Conservation (phyloP, 2,329 filamentous ascomycete species). For the Didymella keratinophila region DNA sequence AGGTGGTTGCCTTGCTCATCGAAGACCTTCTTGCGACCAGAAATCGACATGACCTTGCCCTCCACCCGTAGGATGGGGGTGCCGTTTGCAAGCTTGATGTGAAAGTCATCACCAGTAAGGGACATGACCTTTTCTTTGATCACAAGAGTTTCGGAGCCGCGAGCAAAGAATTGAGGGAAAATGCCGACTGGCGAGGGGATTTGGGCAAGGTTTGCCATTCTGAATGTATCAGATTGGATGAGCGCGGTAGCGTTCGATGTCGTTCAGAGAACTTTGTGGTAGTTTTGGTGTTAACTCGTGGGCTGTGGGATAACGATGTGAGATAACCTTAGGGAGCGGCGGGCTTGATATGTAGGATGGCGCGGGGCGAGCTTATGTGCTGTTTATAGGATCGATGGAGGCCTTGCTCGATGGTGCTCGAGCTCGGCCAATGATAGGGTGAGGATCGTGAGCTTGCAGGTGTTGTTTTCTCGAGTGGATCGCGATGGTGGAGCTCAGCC, state of each 20-base stretch:
- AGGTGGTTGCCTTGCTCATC: slow-evolving; percentile 64
- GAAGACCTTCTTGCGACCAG: slow-evolving; percentile 63
- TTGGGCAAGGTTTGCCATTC: slow-evolving; percentile 24
- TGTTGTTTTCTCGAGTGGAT: slow-evolving; percentile 5
- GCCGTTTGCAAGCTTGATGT: slow-evolving; percentile 64
- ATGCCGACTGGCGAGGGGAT: slow-evolving; percentile 37
- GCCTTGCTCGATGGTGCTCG: background rate
- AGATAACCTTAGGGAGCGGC: background rate
- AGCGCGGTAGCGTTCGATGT: background rate
- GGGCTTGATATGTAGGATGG: background rate
- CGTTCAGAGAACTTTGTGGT: background rate
- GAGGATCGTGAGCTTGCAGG: background rate
- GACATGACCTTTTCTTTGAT: slow-evolving; percentile 70
- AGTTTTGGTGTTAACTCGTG: background rate
- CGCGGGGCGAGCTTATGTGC: background rate
- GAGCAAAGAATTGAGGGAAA: slow-evolving; percentile 41
- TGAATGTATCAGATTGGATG: background rate
- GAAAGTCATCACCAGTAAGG: slow-evolving; percentile 69
- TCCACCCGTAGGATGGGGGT: slow-evolving; percentile 64
- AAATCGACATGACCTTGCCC: slow-evolving; percentile 62
- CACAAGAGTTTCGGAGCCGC: slow-evolving; percentile 56
- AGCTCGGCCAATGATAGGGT: background rate
- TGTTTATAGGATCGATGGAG: background rate
- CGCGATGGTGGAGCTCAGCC: slow-evolving; percentile 8
- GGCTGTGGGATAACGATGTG: background rate